Base-by-base conservation (phyloP, 768 basidiomycete genomes). In the Lactarius akahatsu region DNA sequence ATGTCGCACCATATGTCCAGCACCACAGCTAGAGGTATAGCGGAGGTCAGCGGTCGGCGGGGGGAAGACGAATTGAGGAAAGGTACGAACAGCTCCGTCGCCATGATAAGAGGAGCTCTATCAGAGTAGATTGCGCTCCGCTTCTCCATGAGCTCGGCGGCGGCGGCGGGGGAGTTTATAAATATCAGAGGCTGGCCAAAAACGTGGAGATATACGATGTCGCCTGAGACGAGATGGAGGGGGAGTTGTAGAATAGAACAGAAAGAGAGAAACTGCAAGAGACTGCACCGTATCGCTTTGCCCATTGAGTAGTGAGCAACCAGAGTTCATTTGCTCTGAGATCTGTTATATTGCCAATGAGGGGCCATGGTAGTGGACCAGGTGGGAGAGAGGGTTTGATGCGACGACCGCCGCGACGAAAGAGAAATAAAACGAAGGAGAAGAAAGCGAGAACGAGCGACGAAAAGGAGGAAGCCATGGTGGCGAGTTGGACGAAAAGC, bases 41-140 rank as follows among this genome's bases (percentile, higher is more conserved):
- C 45, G 56, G 59, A 47, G 34, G 54, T 54, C 28, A 60, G 34
- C 11, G 56, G 32, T 58, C 47, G 18, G 20, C 32, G 45, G 54
- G 38, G 23, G 13, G 3, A 18, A 52, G 26, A 26, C 23, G 26
- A 34, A 15, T 36, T 4, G 41, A n/a, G 18, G 5, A 26, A 20
- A 6, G 38, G 18, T 30, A 84, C 87, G 72, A 71, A 90, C 83
- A 91, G 78, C 60, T 92, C 89, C 28, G 86, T 85, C 16, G 77
- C 79, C 90, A 92, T 91, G 54, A 88, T 79, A 28, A 90, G 77
- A 30, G 78, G 76, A 0, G 88, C 88, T 74, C 88, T 89, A 77
- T 91, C 91, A 9, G 90, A 86, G 74, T 91, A 92, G 34, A 90
- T 86, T 10, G 82, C 77, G 8, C 89, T 88, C 36, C 85, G 82